Conservation (phyloP, 805 yeast species). For the Starmera amethionina region DNA sequence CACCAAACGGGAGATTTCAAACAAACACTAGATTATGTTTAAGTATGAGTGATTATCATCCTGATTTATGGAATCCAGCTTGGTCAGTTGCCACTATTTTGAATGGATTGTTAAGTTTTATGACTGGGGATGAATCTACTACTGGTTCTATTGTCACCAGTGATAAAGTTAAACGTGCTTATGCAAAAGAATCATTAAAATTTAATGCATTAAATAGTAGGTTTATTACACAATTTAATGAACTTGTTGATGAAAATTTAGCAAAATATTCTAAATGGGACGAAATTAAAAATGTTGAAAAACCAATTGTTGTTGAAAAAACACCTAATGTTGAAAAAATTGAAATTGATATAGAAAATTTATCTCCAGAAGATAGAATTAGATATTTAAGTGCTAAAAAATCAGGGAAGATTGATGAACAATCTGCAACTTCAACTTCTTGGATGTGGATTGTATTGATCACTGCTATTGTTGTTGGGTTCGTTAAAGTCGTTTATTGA, state of each 20-base stretch:
- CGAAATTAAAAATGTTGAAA: background rate
- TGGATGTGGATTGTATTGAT: slow-evolving; percentile 24
- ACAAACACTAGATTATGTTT: slow-evolving; percentile 76
- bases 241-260: slow-evolving; percentile 33
- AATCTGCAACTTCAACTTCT: too few relatives aligned
- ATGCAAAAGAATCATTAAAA: slow-evolving; percentile 49
- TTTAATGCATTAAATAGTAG: slow-evolving; percentile 53
- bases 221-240: slow-evolving; percentile 62
- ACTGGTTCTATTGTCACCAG: slow-evolving; percentile 73
- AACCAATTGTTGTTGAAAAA: slow-evolving; percentile 14
- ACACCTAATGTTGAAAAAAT: slow-evolving; percentile 5
- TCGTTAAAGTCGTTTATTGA: slow-evolving; percentile 12
- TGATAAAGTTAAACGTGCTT: slow-evolving; percentile 40
- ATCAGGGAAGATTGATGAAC: slow-evolving; percentile 1
- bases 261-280: slow-evolving; percentile 15
- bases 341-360: slow-evolving; percentile 29
- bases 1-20: slow-evolving; percentile 84
- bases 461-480: slow-evolving; percentile 19
- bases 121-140: slow-evolving; percentile 81
- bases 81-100: slow-evolving; percentile 90
- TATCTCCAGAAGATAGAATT: slow-evolving; percentile 58
- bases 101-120: slow-evolving; percentile 80
- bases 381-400: slow-evolving; percentile 26
- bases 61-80: slow-evolving; percentile 93
- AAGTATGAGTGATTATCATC: slow-evolving; percentile 92